Conservation (phyloP, 139 green algal genomes). For the Parachlorella kessleri region DNA sequence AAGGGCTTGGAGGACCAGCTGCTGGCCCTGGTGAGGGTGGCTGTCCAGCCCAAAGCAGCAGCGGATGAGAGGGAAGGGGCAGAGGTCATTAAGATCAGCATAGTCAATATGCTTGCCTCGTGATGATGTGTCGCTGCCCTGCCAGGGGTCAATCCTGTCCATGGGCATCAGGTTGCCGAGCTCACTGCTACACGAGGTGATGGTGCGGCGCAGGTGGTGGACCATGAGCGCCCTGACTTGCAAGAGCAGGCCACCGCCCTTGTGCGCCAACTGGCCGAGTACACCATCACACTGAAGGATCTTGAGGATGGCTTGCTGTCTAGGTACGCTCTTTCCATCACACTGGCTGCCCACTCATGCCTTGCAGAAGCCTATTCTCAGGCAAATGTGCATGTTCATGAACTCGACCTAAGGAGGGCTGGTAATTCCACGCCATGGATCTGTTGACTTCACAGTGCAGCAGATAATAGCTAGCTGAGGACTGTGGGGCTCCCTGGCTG, state of each 20-base stretch:
- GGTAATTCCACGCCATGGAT: no score
- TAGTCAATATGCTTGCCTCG: neutral
- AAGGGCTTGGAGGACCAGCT: constrained; percentile 92
- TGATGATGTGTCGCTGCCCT: no score
- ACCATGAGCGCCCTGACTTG: constrained; percentile 87
- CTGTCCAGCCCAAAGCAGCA: neutral
- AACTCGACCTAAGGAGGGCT: no score
- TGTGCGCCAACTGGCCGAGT: constrained; percentile 78
- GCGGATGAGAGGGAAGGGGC: neutral
- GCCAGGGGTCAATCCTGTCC: no score
- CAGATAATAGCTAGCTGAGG: no score
- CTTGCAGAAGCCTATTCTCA: no score
- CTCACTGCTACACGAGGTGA: no score
- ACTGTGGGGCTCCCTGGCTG: no score
- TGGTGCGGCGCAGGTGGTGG: constrained; percentile 64
- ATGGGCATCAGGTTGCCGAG: no score
- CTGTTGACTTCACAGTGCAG: no score
- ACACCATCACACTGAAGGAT: constrained; percentile 84
- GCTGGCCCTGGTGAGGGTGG: constrained; percentile 68
- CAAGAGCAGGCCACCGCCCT: constrained; percentile 66
- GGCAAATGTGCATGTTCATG: no score
- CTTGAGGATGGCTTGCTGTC: constrained; percentile 91
- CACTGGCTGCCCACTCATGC: no score
- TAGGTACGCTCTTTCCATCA: neutral
- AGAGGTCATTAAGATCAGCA: neutral